phyloP scores from a whole-genome alignment of 129 eudicot genomes.

The Helianthus tuberosus region DNA sequence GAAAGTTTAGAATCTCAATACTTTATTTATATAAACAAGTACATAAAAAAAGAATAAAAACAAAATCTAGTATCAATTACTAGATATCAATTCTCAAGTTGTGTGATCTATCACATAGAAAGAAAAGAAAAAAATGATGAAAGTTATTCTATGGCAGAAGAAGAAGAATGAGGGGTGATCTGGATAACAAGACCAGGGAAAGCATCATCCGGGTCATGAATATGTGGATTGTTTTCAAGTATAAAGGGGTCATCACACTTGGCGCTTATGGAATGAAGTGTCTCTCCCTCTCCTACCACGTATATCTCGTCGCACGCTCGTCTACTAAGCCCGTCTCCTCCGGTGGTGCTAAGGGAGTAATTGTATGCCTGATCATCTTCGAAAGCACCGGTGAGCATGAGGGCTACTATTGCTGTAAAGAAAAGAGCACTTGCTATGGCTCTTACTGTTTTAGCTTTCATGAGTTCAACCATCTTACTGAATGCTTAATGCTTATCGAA shows the following conservation, averaged over 20 bases:
- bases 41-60: background rate
- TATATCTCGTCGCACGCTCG: conserved; percentile 52
- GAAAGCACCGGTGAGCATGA: conserved; percentile 35
- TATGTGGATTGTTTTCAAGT: conserved; percentile 68
- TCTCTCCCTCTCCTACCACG: conserved; percentile 59
- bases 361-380: conserved; percentile 19
- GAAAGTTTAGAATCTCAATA: background rate
- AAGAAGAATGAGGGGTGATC: conserved; percentile 40
- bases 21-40: background rate
- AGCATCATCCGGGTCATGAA: conserved; percentile 72
- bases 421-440: conserved; percentile 37
- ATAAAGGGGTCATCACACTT: conserved; percentile 68
- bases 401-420: conserved; percentile 28
- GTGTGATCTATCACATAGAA: background rate
- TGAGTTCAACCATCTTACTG: conserved; percentile 25
- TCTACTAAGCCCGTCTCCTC: conserved; percentile 8
- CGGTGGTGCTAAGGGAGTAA: conserved; percentile 18
- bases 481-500: background rate
- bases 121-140: background rate
- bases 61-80: background rate
- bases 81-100: background rate
- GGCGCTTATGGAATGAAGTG: conserved; percentile 65
- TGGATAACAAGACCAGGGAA: conserved; percentile 67
- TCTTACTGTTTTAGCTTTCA: conserved; percentile 24
- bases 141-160: background rate